These are phyloP conservation scores for Salix exigua DNA, from an alignment of 345 rosid species.

Conservation along the genomic window DNA sequence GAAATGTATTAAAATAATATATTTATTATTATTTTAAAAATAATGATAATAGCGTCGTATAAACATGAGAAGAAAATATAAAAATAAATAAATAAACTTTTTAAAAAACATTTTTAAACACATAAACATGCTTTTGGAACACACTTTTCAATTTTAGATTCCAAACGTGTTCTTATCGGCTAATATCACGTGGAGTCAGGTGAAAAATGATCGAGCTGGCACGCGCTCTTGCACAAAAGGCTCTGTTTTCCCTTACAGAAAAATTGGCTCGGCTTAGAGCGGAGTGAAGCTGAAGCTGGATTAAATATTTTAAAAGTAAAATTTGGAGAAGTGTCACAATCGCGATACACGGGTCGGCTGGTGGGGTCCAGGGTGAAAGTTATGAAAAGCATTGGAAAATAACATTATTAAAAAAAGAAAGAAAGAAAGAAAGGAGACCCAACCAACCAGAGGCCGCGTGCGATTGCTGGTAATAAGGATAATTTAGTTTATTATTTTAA, in stretches of 20 bases:
- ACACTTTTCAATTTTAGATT: not conserved
- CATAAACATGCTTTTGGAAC: too few species aligned
- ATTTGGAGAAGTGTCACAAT: slow-evolving; percentile 50
- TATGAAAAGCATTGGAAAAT: not conserved
- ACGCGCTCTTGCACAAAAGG: not conserved
- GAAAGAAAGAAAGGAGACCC: slow-evolving; percentile 27
- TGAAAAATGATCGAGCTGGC: not conserved
- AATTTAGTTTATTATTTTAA: not conserved
- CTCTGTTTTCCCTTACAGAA: not conserved
- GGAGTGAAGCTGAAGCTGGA: not conserved
- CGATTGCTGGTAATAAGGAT: slow-evolving; percentile 28
- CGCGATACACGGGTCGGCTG: slow-evolving; percentile 38
- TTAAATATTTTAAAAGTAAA: not conserved
- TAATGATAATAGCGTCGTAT: too few species aligned
- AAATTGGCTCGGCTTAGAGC: not conserved
- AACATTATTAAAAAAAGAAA: not conserved
- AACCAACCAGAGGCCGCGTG: slow-evolving; percentile 60
- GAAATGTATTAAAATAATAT: too few species aligned
- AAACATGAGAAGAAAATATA: too few species aligned
- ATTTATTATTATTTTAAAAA: too few species aligned
- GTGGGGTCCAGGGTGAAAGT: slow-evolving; percentile 33
- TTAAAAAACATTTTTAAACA: too few species aligned
- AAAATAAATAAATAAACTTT: too few species aligned
- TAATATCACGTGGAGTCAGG: not conserved
- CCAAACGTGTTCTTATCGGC: not conserved